Evolutionary conservation across 2,329 filamentous ascomycete genomes (phyloP).

Genomic region (Ascochyta rabiei): DNA sequence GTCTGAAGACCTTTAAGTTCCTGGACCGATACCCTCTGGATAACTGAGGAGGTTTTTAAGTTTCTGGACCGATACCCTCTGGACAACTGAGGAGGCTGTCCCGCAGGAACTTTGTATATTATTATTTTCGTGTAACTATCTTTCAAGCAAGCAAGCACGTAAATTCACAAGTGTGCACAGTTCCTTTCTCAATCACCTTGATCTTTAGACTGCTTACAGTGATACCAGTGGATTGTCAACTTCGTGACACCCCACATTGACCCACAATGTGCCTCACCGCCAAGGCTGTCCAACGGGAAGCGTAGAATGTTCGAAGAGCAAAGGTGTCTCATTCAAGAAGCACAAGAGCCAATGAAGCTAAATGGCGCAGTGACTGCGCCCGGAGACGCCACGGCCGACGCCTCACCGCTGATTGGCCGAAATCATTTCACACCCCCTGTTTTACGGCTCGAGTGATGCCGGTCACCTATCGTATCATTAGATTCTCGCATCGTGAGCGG

Average conservation of each 20-base stretch:
- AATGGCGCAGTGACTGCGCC: constrained; percentile 9
- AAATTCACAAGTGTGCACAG: not conserved
- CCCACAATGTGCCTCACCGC: not conserved
- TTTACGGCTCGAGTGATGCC: constrained; percentile 11
- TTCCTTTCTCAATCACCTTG: not conserved
- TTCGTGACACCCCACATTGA: not conserved
- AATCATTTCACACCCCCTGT: constrained; percentile 4
- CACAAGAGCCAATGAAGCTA: constrained; percentile 1
- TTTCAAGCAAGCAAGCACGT: not conserved
- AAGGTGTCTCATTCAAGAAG: not conserved
- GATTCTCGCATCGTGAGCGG: constrained; percentile 8
- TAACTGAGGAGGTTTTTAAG: constrained; percentile 13
- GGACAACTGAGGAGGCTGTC: constrained; percentile 14
- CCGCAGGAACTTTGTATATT: not conserved
- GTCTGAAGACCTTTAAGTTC: constrained; percentile 70
- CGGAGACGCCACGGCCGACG: constrained; percentile 5
- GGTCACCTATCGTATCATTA: constrained; percentile 14
- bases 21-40: constrained; percentile 68
- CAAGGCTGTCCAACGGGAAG: constrained; percentile 1
- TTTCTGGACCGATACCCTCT: no score
- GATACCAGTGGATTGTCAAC: not conserved
- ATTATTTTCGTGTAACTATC: not conserved
- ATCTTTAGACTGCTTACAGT: not conserved
- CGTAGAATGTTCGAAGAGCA: not conserved
- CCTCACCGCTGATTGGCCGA: constrained; percentile 12